Evolutionary conservation across 2,329 filamentous ascomycete species (phyloP).

Genomic region (Exserohilum rostratum): DNA sequence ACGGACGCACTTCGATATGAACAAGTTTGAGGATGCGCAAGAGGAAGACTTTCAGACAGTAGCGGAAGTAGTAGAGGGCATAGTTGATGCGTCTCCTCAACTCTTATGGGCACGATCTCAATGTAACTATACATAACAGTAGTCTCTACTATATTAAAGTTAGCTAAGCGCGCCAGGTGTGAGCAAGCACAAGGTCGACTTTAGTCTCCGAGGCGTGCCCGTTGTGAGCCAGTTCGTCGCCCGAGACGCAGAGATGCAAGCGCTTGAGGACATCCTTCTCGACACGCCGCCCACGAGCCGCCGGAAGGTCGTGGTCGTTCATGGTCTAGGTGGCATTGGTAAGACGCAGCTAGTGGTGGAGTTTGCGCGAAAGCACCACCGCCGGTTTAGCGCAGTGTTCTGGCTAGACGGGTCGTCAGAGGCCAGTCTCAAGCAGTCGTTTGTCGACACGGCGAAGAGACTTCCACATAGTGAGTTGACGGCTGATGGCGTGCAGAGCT

Average conservation of each 20-base stretch:
- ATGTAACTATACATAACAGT: constrained; percentile 19
- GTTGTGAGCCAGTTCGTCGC: constrained; percentile 21
- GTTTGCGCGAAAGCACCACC: constrained; percentile 18
- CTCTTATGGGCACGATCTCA: constrained; percentile 20
- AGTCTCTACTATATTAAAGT: neutral
- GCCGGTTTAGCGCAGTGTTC: constrained; percentile 17
- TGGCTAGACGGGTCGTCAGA: constrained; percentile 24
- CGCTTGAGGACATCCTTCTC: constrained; percentile 24
- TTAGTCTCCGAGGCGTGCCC: constrained; percentile 17
- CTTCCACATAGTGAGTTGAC: constrained; percentile 20
- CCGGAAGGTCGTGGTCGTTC: constrained; percentile 25
- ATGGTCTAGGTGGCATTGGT: too few species aligned
- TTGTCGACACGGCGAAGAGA: constrained; percentile 15
- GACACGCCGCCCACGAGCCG: constrained; percentile 5
- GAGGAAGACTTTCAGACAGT: constrained; percentile 34
- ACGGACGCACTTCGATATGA: constrained; percentile 33
- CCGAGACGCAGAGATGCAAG: constrained; percentile 26
- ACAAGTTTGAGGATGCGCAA: constrained; percentile 28
- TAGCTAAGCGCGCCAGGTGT: constrained; percentile 1
- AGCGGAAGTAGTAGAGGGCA: constrained; percentile 23
- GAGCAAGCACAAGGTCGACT: constrained; percentile 17
- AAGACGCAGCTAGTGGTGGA: constrained; percentile 20
- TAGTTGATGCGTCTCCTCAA: constrained; percentile 14
- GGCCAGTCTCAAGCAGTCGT: constrained; percentile 19
- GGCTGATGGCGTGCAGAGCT: constrained; percentile 11